phyloP scores from a whole-genome alignment of 352 stramenopile genomes.

The Phytophthora meadii region DNA sequence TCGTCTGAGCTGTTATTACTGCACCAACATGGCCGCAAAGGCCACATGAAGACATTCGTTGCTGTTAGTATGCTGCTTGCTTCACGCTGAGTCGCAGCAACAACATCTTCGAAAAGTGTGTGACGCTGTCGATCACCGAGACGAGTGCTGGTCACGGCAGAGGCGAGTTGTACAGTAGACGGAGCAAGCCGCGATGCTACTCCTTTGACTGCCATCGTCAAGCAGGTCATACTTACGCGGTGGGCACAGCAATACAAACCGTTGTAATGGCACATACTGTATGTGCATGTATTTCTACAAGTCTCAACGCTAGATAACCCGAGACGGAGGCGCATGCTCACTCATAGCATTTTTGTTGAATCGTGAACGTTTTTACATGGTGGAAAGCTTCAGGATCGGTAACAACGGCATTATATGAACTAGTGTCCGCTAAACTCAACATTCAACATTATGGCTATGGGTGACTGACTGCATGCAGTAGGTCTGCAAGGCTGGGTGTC shows the following conservation, averaged over 20 bases:
- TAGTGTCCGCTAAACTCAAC: slow-evolving; percentile 21
- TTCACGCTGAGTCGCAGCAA: too few relatives aligned
- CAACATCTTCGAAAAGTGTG: too few relatives aligned
- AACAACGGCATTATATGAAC: slow-evolving; percentile 13
- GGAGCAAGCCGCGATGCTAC: slow-evolving; percentile 17
- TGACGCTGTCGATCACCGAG: slow-evolving; percentile 21
- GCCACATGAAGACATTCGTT: too few relatives aligned
- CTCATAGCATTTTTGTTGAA: slow-evolving; percentile 5
- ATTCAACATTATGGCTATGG: slow-evolving; percentile 14
- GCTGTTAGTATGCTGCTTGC: too few relatives aligned
- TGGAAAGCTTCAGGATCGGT: not conserved
- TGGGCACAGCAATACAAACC: too few relatives aligned
- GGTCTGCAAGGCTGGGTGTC: not conserved
- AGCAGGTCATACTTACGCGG: too few relatives aligned
- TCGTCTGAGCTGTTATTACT: slow-evolving; percentile 16
- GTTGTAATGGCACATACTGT: not conserved
- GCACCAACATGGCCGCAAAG: not conserved
- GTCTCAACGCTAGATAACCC: too few relatives aligned
- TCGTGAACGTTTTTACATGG: not conserved
- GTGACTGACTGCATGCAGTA: slow-evolving; percentile 12
- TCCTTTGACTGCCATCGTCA: slow-evolving; percentile 15
- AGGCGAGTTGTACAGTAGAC: slow-evolving; percentile 11
- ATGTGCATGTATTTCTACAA: not conserved
- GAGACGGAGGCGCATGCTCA: not conserved
- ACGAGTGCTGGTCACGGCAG: slow-evolving; percentile 8